phyloP scores from a whole-genome alignment of 306 rosid genomes.

The Aeschynomene evenia region DNA sequence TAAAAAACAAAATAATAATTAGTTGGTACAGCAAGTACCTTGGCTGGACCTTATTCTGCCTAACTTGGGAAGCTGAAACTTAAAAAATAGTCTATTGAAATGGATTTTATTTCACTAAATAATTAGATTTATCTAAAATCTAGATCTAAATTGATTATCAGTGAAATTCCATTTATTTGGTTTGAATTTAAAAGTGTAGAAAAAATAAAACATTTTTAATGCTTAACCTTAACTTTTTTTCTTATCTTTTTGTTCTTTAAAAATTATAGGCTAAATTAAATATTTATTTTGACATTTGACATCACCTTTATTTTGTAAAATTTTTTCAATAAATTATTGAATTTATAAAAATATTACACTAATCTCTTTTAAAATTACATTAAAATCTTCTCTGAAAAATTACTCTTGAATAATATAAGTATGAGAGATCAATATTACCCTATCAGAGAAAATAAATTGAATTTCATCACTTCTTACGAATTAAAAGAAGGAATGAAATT shows the following conservation, averaged over 20 bases:
- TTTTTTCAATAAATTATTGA: no score
- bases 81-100: background rate
- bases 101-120: background rate
- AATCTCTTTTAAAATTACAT: no score
- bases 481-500: no score
- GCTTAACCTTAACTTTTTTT: background rate
- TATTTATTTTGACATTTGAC: no score
- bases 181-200: background rate
- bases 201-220: background rate
- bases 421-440: no score
- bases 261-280: no score
- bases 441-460: no score
- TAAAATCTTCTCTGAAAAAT: no score
- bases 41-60: background rate
- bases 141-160: background rate
- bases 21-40: slow-evolving; percentile 34
- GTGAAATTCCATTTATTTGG: background rate
- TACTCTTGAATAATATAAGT: no score
- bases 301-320: no score
- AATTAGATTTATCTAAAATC: background rate
- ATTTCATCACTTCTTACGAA: no score
- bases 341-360: no score
- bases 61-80: background rate
- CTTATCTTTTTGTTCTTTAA: background rate
- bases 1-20: slow-evolving; percentile 26